These are phyloP conservation scores for Quercus dentata DNA, from an alignment of 306 rosid genomes.

Conservation along the genomic window DNA sequence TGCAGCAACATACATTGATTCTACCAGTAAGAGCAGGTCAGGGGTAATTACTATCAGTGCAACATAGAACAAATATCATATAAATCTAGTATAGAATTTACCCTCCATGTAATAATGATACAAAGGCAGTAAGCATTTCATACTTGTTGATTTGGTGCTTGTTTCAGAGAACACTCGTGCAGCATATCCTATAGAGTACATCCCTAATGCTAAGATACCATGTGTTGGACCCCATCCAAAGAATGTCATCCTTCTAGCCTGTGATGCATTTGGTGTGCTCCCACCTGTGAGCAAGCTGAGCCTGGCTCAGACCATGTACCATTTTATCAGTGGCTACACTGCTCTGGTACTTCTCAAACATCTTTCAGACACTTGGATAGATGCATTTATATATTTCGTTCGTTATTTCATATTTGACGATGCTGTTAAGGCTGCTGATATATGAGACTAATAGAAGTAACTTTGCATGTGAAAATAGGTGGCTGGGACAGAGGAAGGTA, in stretches of 20 bases:
- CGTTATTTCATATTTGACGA: neutral
- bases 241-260: constrained; percentile 85
- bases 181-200: constrained; percentile 86
- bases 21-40: no score
- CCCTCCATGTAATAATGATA: no score
- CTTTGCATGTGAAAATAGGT: constrained; percentile 38
- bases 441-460: neutral
- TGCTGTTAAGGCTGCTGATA: neutral
- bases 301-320: constrained; percentile 94
- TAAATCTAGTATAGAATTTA: no score
- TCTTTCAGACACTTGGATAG: neutral
- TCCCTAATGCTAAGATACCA: constrained; percentile 90
- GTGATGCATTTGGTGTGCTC: constrained; percentile 93
- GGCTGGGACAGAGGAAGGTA: constrained; percentile 91
- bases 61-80: no score
- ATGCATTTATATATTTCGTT: neutral
- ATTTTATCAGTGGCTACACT: constrained; percentile 93
- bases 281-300: constrained; percentile 88
- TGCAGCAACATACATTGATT: no score
- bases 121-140: neutral
- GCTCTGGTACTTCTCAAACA: constrained; percentile 59
- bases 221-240: constrained; percentile 90
- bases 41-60: no score
- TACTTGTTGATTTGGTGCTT: neutral
- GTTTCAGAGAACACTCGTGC: constrained; percentile 87